Evolutionary conservation across 148 eudicot species (phyloP).

Genomic region (Vaccinium corymbosum): DNA sequence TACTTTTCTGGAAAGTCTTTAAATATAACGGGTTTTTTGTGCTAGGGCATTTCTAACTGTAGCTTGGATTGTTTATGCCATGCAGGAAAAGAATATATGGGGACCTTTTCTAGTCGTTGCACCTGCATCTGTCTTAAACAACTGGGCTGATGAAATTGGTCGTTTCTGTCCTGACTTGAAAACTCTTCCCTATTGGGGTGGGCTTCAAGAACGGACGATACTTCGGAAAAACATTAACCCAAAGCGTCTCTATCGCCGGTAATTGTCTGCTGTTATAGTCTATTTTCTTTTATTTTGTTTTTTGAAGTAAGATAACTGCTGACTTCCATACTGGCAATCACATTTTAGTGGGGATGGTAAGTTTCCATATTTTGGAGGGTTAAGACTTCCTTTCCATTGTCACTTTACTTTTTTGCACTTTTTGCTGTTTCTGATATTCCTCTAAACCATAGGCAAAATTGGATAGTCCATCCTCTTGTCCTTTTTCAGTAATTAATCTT

Average conservation of each 20-base stretch:
- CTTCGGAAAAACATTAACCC: slow-evolving; percentile 91
- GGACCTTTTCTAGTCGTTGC: slow-evolving; percentile 98
- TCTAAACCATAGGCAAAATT: neutral
- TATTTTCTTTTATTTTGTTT: neutral
- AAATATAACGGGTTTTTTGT: slow-evolving; percentile 20
- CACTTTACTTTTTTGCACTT: neutral
- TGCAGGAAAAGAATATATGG: slow-evolving; percentile 96
- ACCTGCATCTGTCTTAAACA: slow-evolving; percentile 96
- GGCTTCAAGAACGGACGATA: slow-evolving; percentile 79
- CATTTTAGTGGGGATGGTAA: neutral
- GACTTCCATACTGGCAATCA: neutral
- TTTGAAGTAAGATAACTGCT: neutral
- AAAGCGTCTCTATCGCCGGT: slow-evolving; percentile 97
- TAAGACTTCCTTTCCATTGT: neutral
- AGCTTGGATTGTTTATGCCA: slow-evolving; percentile 23
- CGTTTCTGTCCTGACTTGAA: slow-evolving; percentile 96
- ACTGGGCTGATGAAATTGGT: slow-evolving; percentile 98
- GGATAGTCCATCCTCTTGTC: neutral
- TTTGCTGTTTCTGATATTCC: neutral
- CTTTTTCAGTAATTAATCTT: neutral
- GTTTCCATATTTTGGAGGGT: neutral
- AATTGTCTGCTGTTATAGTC: slow-evolving; percentile 18
- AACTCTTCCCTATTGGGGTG: slow-evolving; percentile 98
- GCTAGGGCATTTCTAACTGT: slow-evolving; percentile 1
- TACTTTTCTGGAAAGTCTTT: neutral